Percentiles rank a stretch among this genome's conserved stretches.
Evolutionary conservation across 2,329 filamentous ascomycete genomes (phyloP).

Genomic region (Phaeosphaeriaceae sp.): DNA sequence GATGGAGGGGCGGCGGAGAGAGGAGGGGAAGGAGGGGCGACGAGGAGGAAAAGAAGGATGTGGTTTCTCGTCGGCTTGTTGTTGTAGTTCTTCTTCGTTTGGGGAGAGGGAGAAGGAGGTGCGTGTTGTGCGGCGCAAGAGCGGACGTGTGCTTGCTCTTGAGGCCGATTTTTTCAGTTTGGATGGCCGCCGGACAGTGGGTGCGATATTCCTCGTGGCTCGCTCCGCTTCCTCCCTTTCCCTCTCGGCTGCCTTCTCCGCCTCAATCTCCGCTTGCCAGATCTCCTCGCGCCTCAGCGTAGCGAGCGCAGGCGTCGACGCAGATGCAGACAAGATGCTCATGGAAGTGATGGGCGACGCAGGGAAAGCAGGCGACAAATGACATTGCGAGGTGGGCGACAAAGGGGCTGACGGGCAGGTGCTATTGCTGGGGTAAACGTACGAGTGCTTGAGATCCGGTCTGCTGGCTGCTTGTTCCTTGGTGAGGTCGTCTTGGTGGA

Average conservation of each 20-base stretch:
- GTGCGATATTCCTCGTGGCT: neutral
- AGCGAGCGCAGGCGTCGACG: neutral
- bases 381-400: slow-evolving; percentile 27
- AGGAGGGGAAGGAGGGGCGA: neutral
- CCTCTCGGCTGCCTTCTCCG: neutral
- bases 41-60: neutral
- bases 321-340: neutral
- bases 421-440: slow-evolving; percentile 29
- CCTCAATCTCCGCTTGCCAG: neutral
- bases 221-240: neutral
- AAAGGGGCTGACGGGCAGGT: slow-evolving; percentile 9
- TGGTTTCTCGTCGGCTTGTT: no score
- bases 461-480: slow-evolving; percentile 22
- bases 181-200: slow-evolving; percentile 3
- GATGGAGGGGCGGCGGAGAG: neutral
- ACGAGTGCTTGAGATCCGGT: slow-evolving; percentile 48
- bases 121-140: slow-evolving; percentile 2
- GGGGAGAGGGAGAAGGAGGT: slow-evolving; percentile 3
- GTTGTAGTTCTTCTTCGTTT: neutral
- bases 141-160: slow-evolving; percentile 1
- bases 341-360: neutral
- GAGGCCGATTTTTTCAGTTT: slow-evolving; percentile 20
- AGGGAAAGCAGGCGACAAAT: neutral
- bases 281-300: neutral
- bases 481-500: slow-evolving; percentile 62